Base-by-base conservation (phyloP, 2,329 filamentous ascomycete genomes). In the Rhinocladiella similis region DNA sequence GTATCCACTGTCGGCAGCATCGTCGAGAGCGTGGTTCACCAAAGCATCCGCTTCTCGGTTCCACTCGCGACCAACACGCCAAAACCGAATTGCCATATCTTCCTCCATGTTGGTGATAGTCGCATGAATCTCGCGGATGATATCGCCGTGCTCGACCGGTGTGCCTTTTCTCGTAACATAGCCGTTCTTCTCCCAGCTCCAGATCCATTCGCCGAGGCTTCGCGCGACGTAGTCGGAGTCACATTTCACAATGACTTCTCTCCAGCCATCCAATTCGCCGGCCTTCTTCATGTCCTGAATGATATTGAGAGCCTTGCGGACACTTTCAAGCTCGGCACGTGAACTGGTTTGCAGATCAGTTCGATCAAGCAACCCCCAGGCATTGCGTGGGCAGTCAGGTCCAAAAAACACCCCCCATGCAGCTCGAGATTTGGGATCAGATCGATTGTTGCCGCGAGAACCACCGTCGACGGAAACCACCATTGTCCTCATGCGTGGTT, bases 251-350 rank as follows among this genome's bases (percentile, higher is more conserved):
- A 83, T 76, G 2, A 84, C 5, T 59, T 65, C 7, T 2, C 73
- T 68, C 61, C 72, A 76, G n/a, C 60, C 63, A 5, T 61, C 57
- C 22, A 63, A 42, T 29, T 63, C 59, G 10, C 59, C 59, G 2
- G 46, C 47, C 4, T 33, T 47, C 19, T 54, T 59, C 56, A 62
- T 63, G 18, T 16, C 50, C 9, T 52, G 52, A 36, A 63, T 39
- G 19, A 55, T 51, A 13, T 48, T 45, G 20, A 83, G 70, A 3
- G 76, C 82, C 4, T 73, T 77, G 46, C 83, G 76, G 4, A 77
- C 78, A 5, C 80, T 81, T 13, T 80, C 81, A 5, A 85, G 74
- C 65, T 83, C 79, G 2, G 82, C 82, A 3, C 81, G 73, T 60
- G 83, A 80, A 69, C 74, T 82, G 18, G 73, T 82, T 56, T 78